Conservation (phyloP, 306 rosid species). For the Prunus dulcis region DNA sequence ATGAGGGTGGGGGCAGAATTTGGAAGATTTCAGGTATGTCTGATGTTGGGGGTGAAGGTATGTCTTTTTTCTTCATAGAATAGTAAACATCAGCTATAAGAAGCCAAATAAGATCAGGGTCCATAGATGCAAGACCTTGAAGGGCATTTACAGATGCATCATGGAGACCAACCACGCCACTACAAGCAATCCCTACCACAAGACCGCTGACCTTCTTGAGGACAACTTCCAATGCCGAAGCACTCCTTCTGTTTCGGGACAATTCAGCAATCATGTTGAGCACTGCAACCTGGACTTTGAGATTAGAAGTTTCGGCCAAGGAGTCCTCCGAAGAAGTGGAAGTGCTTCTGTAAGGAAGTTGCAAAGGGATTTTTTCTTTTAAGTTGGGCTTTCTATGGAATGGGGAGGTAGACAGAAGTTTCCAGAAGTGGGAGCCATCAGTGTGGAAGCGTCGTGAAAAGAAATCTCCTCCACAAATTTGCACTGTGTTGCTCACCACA, state of each 20-base stretch:
- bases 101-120: conserved; percentile 95
- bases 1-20: conserved; percentile 56
- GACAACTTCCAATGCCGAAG: conserved; percentile 67
- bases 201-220: conserved; percentile 74
- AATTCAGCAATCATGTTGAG: conserved; percentile 83
- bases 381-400: conserved; percentile 40
- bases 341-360: conserved; percentile 71
- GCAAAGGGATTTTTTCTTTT: conserved; percentile 56
- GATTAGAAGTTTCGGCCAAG: conserved; percentile 65
- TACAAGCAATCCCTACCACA: conserved; percentile 80
- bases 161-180: conserved; percentile 68
- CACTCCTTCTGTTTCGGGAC: conserved; percentile 52
- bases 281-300: conserved; percentile 80
- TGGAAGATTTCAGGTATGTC: conserved; percentile 50
- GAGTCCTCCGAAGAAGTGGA: conserved; percentile 48
- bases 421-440: conserved; percentile 79
- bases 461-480: conserved; percentile 81
- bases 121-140: conserved; percentile 70
- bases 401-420: conserved; percentile 67
- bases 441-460: conserved; percentile 80
- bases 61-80: conserved; percentile 42
- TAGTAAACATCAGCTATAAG: conserved; percentile 82
- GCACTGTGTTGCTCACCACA: conserved; percentile 53
- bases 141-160: conserved; percentile 79
- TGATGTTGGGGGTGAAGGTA: conserved; percentile 45